Conservation (phyloP, 345 rosid species). For the Cardamine resedifolia region DNA sequence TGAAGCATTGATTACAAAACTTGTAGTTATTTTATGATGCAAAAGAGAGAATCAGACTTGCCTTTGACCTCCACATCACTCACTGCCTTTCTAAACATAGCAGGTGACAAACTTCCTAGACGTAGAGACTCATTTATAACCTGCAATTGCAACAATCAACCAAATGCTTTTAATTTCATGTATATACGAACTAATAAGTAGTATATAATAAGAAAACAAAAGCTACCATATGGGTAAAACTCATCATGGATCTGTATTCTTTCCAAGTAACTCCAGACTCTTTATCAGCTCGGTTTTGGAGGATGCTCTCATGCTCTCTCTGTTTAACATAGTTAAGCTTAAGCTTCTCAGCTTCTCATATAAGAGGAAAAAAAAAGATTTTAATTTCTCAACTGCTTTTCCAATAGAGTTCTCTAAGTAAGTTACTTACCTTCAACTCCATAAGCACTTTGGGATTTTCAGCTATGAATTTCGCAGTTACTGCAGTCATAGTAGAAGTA, state of each 20-base stretch:
- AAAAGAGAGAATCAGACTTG: conserved; percentile 12
- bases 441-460: conserved; percentile 36
- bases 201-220: background rate
- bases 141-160: conserved; percentile 23
- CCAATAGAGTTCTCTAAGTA: background rate
- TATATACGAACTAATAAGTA: background rate
- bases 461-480: conserved; percentile 34
- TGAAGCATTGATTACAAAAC: background rate
- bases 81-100: conserved; percentile 40
- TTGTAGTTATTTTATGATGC: background rate
- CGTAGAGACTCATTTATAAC: conserved; percentile 50
- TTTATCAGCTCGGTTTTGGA: conserved; percentile 22
- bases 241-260: conserved; percentile 42
- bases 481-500: conserved; percentile 36
- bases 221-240: conserved; percentile 38
- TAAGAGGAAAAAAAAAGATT: background rate
- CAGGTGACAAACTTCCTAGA: conserved; percentile 44
- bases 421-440: conserved; percentile 32
- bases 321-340: conserved; percentile 19
- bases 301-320: conserved; percentile 45
- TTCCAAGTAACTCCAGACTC: conserved; percentile 33
- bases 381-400: background rate
- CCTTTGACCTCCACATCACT: conserved; percentile 41
- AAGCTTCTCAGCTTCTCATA: background rate
- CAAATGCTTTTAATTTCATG: background rate